These are phyloP conservation scores for Karstenula rhodostoma DNA, from an alignment of 2,329 filamentous ascomycete species.

Conservation along the genomic window DNA sequence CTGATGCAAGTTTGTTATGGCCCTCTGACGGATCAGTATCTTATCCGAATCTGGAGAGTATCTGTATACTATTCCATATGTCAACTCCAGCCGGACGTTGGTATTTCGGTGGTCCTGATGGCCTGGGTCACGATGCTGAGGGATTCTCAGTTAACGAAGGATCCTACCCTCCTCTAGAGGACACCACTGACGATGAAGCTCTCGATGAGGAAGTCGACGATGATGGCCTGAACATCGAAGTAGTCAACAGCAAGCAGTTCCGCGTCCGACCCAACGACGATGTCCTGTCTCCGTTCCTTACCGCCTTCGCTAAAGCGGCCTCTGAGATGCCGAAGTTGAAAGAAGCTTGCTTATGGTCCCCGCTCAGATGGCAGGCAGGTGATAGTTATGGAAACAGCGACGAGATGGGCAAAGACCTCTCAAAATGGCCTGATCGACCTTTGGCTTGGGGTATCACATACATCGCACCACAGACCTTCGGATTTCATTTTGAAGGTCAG, in stretches of 20 bases:
- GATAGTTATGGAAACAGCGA: not conserved
- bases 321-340: conserved; percentile 8
- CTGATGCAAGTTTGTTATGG: conserved; percentile 2
- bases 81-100: conserved; percentile 13
- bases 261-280: conserved; percentile 8
- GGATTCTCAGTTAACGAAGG: not conserved
- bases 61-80: conserved; percentile 15
- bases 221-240: not conserved
- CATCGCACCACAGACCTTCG: conserved; percentile 1
- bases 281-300: conserved; percentile 4
- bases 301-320: conserved; percentile 9
- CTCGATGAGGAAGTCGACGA: not conserved
- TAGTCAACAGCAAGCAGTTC: not conserved
- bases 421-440: not conserved
- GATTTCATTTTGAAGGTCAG: conserved; percentile 5
- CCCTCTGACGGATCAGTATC: not conserved
- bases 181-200: conserved; percentile 6
- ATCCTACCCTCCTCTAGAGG: conserved; percentile 9
- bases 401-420: not conserved
- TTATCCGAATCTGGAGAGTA: conserved; percentile 15
- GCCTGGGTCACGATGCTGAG: not conserved
- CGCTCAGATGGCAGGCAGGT: not conserved
- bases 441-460: conserved; percentile 13
- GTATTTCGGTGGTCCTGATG: conserved; percentile 17
- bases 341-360: conserved; percentile 11